Evolutionary conservation across 495 filamentous ascomycete species (phyloP).

Genomic region (Trichocladium uniseriatum): DNA sequence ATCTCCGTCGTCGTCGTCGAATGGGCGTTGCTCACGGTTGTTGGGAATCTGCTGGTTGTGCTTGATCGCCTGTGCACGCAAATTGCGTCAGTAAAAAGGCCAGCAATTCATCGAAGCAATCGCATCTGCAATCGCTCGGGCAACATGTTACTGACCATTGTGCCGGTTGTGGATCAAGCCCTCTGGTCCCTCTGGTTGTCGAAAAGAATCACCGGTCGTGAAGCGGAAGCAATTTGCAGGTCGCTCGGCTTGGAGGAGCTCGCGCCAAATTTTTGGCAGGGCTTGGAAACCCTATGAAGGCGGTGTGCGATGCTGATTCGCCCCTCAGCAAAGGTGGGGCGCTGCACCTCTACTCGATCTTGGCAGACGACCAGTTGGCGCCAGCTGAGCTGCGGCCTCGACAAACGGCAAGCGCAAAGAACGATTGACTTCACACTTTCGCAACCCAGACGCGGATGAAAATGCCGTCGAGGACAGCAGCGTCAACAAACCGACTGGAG

Average conservation of each 20-base stretch:
- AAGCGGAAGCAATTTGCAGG: conserved; percentile 35
- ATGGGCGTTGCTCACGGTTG: conserved; percentile 64
- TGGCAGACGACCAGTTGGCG: neutral
- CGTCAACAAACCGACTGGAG: too few species aligned
- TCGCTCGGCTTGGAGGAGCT: conserved; percentile 21
- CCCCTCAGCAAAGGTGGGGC: conserved; percentile 15
- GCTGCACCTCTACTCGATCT: neutral
- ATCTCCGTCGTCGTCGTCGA: conserved; percentile 14
- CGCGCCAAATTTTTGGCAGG: conserved; percentile 37
- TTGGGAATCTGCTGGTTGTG: conserved; percentile 98
- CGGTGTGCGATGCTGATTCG: conserved; percentile 26
- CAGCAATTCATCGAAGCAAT: neutral
- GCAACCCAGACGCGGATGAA: too few species aligned
- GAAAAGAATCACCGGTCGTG: conserved; percentile 27
- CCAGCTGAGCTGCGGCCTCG: too few species aligned
- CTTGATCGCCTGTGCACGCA: conserved; percentile 68
- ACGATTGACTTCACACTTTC: too few species aligned
- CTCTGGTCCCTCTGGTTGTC: conserved; percentile 27
- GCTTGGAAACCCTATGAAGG: conserved; percentile 40
- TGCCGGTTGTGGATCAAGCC: conserved; percentile 33
- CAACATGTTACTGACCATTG: conserved; percentile 23
- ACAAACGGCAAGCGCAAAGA: neutral
- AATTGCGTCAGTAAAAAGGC: conserved; percentile 15
- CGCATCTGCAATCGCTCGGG: conserved; percentile 9
- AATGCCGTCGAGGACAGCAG: too few species aligned